These are phyloP conservation scores for Basidioascus undulatus DNA, from an alignment of 768 basidiomycete genomes.

Conservation along the genomic window DNA sequence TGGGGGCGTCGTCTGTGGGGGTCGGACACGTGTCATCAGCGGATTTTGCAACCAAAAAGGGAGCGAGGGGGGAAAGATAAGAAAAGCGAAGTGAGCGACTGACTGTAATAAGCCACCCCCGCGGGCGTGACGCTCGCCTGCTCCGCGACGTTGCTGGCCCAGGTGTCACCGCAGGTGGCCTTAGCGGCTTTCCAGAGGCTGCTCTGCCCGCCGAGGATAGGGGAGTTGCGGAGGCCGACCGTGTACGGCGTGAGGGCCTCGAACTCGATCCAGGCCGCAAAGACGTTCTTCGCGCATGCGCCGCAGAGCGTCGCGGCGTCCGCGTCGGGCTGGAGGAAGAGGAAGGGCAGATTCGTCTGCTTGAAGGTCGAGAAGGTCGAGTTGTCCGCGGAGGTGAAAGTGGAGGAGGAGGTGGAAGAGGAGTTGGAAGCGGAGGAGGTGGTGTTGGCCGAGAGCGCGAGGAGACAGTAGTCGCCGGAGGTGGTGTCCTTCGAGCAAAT, in stretches of 20 bases:
- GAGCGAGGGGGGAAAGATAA: too few species aligned
- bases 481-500: constrained; percentile 52
- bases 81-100: too few species aligned
- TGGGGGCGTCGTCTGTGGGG: too few species aligned
- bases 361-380: constrained; percentile 29
- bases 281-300: constrained; percentile 49
- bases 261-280: constrained; percentile 52
- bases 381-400: constrained; percentile 17
- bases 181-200: constrained; percentile 38
- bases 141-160: constrained; percentile 8
- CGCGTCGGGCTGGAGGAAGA: constrained; percentile 39
- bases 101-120: too few species aligned
- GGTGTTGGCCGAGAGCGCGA: background rate
- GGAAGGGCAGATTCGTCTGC: constrained; percentile 34
- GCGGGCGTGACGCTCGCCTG: constrained; percentile 6
- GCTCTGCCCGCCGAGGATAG: constrained; percentile 39
- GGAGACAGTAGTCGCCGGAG: constrained; percentile 39
- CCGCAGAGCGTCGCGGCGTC: constrained; percentile 40
- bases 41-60: too few species aligned
- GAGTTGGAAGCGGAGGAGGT: too few species aligned
- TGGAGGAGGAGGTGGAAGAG: too few species aligned
- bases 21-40: too few species aligned
- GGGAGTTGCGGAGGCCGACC: constrained; percentile 40
- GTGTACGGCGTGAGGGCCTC: constrained; percentile 45
- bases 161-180: constrained; percentile 40